Base-by-base conservation (phyloP, 2,329 filamentous ascomycete genomes). In the Fusarium staphyleae region DNA sequence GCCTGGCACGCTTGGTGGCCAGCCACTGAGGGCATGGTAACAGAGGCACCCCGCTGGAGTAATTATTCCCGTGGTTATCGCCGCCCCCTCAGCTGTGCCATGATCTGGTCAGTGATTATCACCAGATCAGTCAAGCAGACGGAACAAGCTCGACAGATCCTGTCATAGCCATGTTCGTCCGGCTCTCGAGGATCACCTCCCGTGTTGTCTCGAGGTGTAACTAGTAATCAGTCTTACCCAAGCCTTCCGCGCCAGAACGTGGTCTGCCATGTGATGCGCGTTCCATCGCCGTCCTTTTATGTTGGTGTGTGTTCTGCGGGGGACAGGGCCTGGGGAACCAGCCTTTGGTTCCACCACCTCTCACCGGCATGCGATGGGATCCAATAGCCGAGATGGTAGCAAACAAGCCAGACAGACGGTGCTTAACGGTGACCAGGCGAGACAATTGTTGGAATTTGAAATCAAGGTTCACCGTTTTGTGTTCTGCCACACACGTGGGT, bases 311-410 rank as follows among this genome's bases (percentile, higher is more conserved):
- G 39, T 60, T 43, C 57, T 57, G 57, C 57, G 57, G 57, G 57
- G 57, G 19, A 48, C 19, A 57, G 37, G 43, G 60, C 48, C 51
- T 42, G 30, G 41, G 29, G 42, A 45, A 19, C 19, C 19, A 22
- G 4, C 19, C 19, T 26, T 49, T 60, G 57, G 57, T 61, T 57
- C 57, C 57, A 61, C 57, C 56, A 32, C 39, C 29, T 48, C 22
- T 50, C 28, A n/a, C 48, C 43, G 47, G 29, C 40, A 49, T 37
- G 42, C 34, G 28, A 39, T 45, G 45, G 39, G 28, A 39, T 45
- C 30, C 32, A 41, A 44, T 29, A 45, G 42, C 42, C 32, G 48
- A 39, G 32, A 44, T 39, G 37, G 52, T 24, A 46, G 43, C 37
- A 53, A 50, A 54, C 57, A 61, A 54, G 52, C 53, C 55, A 46